A percentile compares a stretch with the other conserved stretches of the same genome.
phyloP scores from a whole-genome alignment of 1,139 yeast genomes.

The Candida tropicalis region DNA sequence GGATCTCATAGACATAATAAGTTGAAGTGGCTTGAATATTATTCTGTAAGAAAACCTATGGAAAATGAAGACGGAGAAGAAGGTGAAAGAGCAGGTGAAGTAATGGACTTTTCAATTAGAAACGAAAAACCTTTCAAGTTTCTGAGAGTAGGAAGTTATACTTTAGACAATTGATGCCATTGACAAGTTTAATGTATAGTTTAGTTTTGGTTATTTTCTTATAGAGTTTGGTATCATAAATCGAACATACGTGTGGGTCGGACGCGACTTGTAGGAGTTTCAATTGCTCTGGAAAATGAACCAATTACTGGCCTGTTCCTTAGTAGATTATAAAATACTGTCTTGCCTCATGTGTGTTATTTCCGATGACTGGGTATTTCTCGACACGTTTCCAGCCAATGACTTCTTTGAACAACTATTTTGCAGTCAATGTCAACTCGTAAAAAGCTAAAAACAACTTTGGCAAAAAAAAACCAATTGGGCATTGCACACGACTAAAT shows the following conservation, averaged over 20 bases:
- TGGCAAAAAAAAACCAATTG: neutral
- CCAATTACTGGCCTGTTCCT: no score
- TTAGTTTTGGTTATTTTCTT: neutral
- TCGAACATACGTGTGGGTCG: no score
- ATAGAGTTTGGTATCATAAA: neutral
- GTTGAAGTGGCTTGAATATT: constrained; percentile 66
- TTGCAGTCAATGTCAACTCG: neutral
- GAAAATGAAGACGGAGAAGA: constrained; percentile 22
- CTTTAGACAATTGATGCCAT: neutral
- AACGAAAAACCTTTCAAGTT: constrained; percentile 81
- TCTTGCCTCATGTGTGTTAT: no score
- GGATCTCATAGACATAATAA: constrained; percentile 65
- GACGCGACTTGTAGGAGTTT: no score
- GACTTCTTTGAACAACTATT: constrained; percentile 4
- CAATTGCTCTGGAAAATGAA: no score
- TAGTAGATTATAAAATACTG: no score
- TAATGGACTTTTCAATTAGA: constrained; percentile 54
- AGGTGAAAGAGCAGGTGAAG: constrained; percentile 52
- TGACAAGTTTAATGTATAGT: neutral
- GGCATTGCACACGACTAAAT: constrained; percentile 1
- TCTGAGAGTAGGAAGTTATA: constrained; percentile 58
- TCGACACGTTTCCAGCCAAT: no score
- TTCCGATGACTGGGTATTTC: no score
- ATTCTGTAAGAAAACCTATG: constrained; percentile 52
- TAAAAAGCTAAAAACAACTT: neutral